These are phyloP conservation scores for Cucurbita ficifolia DNA, from an alignment of 306 rosid genomes.

Conservation along the genomic window DNA sequence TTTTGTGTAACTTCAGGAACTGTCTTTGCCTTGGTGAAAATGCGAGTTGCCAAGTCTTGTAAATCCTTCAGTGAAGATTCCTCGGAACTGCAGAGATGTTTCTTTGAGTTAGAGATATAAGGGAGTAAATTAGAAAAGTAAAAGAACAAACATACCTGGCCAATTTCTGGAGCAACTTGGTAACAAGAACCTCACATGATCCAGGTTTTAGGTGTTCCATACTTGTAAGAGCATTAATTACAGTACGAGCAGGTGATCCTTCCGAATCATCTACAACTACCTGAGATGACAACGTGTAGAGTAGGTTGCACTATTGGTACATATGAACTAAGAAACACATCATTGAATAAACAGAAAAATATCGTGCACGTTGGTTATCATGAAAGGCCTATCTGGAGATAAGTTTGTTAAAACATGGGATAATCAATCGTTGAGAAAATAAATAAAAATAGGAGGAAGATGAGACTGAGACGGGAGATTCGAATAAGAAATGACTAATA, in stretches of 20 bases:
- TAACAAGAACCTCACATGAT: conserved; percentile 60
- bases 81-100: conserved; percentile 44
- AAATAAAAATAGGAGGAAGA: not conserved
- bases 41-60: conserved; percentile 48
- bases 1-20: conserved; percentile 34
- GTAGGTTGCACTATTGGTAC: not conserved
- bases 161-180: conserved; percentile 60
- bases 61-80: conserved; percentile 71
- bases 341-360: not conserved
- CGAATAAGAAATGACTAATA: not conserved
- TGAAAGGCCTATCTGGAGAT: not conserved
- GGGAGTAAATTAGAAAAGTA: not conserved
- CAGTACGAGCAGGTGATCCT: conserved; percentile 34
- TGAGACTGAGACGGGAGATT: not conserved
- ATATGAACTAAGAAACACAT: not conserved
- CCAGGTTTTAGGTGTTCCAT: conserved; percentile 71
- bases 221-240: conserved; percentile 45
- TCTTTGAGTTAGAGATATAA: not conserved
- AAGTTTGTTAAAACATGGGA: not conserved
- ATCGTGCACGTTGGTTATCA: not conserved
- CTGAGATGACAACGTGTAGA: conserved; percentile 17
- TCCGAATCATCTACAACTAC: conserved; percentile 62
- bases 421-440: not conserved
- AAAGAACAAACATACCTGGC: conserved; percentile 40
- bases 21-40: conserved; percentile 37